Base-by-base conservation (phyloP, 129 eudicot species). In the Pseudognaphalium luteoalbum region DNA sequence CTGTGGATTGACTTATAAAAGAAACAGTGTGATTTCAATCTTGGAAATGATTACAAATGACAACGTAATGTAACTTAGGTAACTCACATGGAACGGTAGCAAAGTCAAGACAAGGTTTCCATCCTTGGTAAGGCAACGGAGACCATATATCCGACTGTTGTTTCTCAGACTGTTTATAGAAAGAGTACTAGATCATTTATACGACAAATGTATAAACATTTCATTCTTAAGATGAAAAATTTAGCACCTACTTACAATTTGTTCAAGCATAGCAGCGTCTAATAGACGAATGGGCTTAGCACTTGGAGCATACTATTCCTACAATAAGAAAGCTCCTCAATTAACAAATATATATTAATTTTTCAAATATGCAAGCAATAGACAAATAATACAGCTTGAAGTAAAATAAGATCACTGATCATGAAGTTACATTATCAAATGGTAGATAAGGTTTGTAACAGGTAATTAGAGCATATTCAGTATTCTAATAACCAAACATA, bases 281-380 rank as follows among this genome's bases (percentile, higher is more conserved):
- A 90, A 82, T 56, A 93, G 81, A 73, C 54, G 88, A 57, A 76
- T 59, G 71, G 90, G 98, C 78, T 73, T 83, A 3, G 91, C 91
- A 74, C 84, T 88, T 33, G 95, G 95, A 79, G 92, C 91, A 88
- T 83, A 90, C 98, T 89, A 93, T 76, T 91, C 98, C 98, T 93
- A 78, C 86, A 76, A 50, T 37, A 68, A 73, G 63, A 68, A 64
- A 75, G 54, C 41, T 37, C 71, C 50, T 54, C 51, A 7, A 20
- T 70, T 10, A 41, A 41, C 16, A 42, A 11, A 42, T 10, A 42
- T 9, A 41, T 41, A 7, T 41, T 41, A 41, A 7, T 41, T n/a
- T n/a, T n/a, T n/a, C n/a, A 1, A 41, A 7, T 54, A 20, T 51
- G 33, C 42, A 66, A 50, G 11, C 37, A 70, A 42, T 10, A 63